Conservation (phyloP, 1,139 yeast genomes). For the Pichia sp. region DNA sequence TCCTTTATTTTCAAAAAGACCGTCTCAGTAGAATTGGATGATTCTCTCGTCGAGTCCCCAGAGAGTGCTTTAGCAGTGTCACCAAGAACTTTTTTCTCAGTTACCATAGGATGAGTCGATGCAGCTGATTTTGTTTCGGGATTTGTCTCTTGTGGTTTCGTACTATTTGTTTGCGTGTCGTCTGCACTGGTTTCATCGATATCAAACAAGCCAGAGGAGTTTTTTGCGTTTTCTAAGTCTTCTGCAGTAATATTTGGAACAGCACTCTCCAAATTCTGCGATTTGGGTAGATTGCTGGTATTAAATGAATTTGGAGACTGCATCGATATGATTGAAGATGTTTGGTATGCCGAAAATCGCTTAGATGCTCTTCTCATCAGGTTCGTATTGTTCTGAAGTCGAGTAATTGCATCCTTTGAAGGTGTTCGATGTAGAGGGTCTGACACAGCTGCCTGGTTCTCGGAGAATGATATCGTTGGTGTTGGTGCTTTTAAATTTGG, state of each 20-base stretch:
- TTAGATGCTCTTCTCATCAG: slow-evolving; percentile 88
- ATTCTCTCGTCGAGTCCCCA: slow-evolving; percentile 1
- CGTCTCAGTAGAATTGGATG: background rate
- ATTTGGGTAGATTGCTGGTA: slow-evolving; percentile 11
- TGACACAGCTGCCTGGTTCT: slow-evolving; percentile 6
- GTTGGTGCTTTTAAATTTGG: background rate
- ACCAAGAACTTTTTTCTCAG: too few species aligned
- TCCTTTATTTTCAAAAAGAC: slow-evolving; percentile 39
- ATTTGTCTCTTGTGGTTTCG: too few species aligned
- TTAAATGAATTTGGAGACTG: slow-evolving; percentile 13
- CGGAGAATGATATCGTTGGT: background rate
- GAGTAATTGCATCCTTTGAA: slow-evolving; percentile 53
- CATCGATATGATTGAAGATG: slow-evolving; percentile 29
- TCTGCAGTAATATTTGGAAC: slow-evolving; percentile 10
- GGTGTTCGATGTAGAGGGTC: slow-evolving; percentile 6
- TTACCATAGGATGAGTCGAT: too few species aligned
- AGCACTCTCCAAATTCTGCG: slow-evolving; percentile 18
- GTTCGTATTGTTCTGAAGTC: slow-evolving; percentile 73
- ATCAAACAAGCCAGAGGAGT: slow-evolving; percentile 2
- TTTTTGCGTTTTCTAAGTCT: slow-evolving; percentile 12
- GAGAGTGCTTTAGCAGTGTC: slow-evolving; percentile 7
- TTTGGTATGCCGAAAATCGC: slow-evolving; percentile 85
- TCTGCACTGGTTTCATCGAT: too few species aligned
- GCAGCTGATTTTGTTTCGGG: too few species aligned
- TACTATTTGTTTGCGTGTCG: too few species aligned